phyloP scores from a whole-genome alignment of 768 basidiomycete genomes.

The Naganishia kalamii region DNA sequence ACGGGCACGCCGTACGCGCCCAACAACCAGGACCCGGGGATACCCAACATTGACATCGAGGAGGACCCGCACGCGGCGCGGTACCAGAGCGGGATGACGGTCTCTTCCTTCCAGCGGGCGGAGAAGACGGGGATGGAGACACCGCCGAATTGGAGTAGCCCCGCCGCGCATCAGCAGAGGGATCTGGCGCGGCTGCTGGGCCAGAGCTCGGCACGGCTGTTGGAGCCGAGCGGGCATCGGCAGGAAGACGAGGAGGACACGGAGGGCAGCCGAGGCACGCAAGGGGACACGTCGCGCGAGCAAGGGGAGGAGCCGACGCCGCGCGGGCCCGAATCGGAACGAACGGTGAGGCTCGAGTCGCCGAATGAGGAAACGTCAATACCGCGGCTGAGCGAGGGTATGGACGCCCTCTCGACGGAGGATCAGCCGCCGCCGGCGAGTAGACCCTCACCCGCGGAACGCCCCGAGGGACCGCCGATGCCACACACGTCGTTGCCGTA shows the following conservation, averaged over 20 bases:
- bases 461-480: background rate
- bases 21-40: background rate
- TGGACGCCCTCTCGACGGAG: no score
- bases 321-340: no score
- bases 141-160: background rate
- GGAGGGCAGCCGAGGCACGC: background rate
- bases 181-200: conserved; percentile 6
- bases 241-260: background rate
- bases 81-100: conserved; percentile 7
- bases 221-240: background rate
- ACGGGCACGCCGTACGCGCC: background rate
- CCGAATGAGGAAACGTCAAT: no score
- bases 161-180: background rate
- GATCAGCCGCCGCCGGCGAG: no score
- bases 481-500: background rate
- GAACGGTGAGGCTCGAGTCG: no score
- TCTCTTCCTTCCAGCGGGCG: background rate
- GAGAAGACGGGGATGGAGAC: background rate
- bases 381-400: no score
- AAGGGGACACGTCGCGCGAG: background rate
- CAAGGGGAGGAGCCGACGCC: no score
- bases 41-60: background rate
- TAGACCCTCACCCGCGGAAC: no score
- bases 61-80: background rate
- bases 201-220: conserved; percentile 4